Evolutionary conservation across 176 grass and related monocot genomes (phyloP).

Genomic region (Musa itinerans): DNA sequence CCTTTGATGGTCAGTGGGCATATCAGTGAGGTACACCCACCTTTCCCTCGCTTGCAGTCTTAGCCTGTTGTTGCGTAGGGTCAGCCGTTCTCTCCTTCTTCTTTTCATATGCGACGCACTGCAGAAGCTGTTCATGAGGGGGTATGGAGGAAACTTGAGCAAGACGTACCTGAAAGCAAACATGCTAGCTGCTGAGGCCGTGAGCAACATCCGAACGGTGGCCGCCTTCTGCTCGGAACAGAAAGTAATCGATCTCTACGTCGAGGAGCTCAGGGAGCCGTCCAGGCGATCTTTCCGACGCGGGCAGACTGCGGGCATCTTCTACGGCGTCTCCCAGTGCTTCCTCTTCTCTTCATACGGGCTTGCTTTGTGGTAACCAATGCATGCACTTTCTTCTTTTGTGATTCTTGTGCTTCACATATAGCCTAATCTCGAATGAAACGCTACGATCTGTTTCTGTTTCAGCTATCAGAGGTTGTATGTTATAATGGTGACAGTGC

Average conservation of each 20-base stretch:
- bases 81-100: neutral
- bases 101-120: neutral
- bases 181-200: slow-evolving; percentile 93
- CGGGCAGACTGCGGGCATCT: slow-evolving; percentile 77
- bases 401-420: neutral
- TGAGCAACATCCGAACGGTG: slow-evolving; percentile 94
- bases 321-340: slow-evolving; percentile 88
- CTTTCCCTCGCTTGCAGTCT: neutral
- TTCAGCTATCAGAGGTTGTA: neutral
- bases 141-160: slow-evolving; percentile 70
- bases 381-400: neutral
- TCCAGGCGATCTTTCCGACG: slow-evolving; percentile 70
- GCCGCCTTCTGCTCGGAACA: slow-evolving; percentile 89
- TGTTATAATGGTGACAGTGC: neutral
- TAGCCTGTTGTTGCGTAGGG: neutral
- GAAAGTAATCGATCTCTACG: slow-evolving; percentile 81
- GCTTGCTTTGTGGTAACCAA: slow-evolving; percentile 61
- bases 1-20: slow-evolving; percentile 90
- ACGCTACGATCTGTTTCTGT: neutral
- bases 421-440: no score
- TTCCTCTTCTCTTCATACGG: slow-evolving; percentile 91
- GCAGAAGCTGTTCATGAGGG: slow-evolving; percentile 98
- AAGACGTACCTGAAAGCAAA: slow-evolving; percentile 88
- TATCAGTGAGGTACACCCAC: slow-evolving; percentile 68
- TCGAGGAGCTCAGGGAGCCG: slow-evolving; percentile 62